Evolutionary conservation across 768 basidiomycete genomes (phyloP).

Genomic region (Mrakia gelida): DNA sequence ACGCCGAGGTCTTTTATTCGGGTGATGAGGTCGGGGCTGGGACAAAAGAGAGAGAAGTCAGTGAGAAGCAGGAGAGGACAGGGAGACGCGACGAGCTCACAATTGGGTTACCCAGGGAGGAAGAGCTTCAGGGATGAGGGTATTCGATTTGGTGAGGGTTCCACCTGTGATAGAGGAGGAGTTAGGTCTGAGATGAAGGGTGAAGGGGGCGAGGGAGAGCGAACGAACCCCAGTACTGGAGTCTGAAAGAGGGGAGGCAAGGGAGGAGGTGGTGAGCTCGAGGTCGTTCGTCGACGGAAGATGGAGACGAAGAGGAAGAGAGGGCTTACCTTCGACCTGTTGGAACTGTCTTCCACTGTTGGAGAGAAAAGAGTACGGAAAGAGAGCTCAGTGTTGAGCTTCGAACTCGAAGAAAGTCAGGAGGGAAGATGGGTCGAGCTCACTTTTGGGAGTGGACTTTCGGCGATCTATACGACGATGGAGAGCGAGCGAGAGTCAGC

Average conservation of each 20-base stretch:
- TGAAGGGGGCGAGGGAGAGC: constrained; percentile 22
- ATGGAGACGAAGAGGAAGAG: background rate
- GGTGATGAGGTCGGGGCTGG: constrained; percentile 70
- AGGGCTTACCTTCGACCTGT: constrained; percentile 59
- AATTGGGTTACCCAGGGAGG: constrained; percentile 66
- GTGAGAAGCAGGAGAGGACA: constrained; percentile 21
- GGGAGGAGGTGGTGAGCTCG: background rate
- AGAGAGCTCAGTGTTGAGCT: background rate
- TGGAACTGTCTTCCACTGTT: constrained; percentile 64
- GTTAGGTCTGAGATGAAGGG: background rate
- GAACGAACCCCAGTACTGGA: constrained; percentile 35
- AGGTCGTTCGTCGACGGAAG: background rate
- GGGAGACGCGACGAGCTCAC: constrained; percentile 48
- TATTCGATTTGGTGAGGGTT: constrained; percentile 58
- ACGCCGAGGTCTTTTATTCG: constrained; percentile 63
- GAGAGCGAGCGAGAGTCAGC: background rate
- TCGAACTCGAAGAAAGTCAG: background rate
- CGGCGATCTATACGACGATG: constrained; percentile 57
- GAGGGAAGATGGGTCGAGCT: background rate
- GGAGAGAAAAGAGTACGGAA: background rate
- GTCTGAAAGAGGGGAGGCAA: background rate
- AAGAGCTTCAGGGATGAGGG: constrained; percentile 63
- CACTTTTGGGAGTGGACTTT: constrained; percentile 64
- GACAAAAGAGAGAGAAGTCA: constrained; percentile 13
- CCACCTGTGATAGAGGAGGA: constrained; percentile 53